These are phyloP conservation scores for Pistacia vera DNA, from an alignment of 345 rosid species.

Conservation along the genomic window DNA sequence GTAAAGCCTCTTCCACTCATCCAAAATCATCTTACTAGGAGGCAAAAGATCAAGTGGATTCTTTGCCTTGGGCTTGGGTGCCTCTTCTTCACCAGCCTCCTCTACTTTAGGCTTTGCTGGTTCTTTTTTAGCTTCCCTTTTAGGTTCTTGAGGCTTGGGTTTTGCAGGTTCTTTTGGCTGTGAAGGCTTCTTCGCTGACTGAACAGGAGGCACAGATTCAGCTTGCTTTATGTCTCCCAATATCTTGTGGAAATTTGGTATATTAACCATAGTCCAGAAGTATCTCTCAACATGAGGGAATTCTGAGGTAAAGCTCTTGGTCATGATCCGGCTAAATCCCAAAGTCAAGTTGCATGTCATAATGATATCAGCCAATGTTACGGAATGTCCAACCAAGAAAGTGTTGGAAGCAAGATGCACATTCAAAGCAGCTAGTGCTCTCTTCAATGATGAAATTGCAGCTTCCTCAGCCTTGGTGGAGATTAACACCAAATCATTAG, in stretches of 20 bases:
- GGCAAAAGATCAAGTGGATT: slow-evolving; percentile 94
- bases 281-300: slow-evolving; percentile 98
- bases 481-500: background rate
- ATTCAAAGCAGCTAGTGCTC: slow-evolving; percentile 78
- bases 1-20: slow-evolving; percentile 98
- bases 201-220: slow-evolving; percentile 57
- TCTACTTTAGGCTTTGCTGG: slow-evolving; percentile 26
- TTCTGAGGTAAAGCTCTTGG: slow-evolving; percentile 82
- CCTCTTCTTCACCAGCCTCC: slow-evolving; percentile 51
- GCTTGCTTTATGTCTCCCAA: slow-evolving; percentile 82
- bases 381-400: slow-evolving; percentile 84
- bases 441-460: slow-evolving; percentile 65
- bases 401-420: slow-evolving; percentile 75
- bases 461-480: slow-evolving; percentile 51
- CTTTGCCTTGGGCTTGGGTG: slow-evolving; percentile 84
- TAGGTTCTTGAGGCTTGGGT: slow-evolving; percentile 67
- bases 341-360: slow-evolving; percentile 66
- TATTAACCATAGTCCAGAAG: slow-evolving; percentile 95
- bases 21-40: slow-evolving; percentile 88
- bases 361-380: slow-evolving; percentile 84
- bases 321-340: slow-evolving; percentile 64
- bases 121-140: slow-evolving; percentile 50
- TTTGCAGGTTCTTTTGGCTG: slow-evolving; percentile 63
- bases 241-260: slow-evolving; percentile 80
- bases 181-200: slow-evolving; percentile 64